phyloP scores from a whole-genome alignment of 1,284 basidiomycete genomes.

The Moesziomyces aphidis region DNA sequence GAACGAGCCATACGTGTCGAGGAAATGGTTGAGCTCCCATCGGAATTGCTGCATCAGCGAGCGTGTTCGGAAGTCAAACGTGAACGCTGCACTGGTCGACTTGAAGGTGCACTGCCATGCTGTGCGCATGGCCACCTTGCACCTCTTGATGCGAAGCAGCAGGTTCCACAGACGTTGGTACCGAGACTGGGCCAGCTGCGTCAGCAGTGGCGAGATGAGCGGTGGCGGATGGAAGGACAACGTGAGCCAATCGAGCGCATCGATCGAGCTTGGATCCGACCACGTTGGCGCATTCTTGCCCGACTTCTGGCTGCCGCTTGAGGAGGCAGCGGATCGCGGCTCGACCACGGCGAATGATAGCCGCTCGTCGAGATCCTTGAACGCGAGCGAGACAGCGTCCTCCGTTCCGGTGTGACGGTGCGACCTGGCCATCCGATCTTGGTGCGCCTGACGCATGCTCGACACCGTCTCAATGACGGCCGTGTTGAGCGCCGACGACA shows the following conservation, averaged over 20 bases:
- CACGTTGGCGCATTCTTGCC: constrained; percentile 23
- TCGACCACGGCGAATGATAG: constrained; percentile 54
- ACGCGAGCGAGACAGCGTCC: constrained; percentile 39
- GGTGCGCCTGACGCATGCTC: constrained; percentile 35
- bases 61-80: constrained; percentile 20
- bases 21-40: constrained; percentile 30
- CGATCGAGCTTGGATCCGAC: constrained; percentile 46
- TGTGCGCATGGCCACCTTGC: constrained; percentile 42
- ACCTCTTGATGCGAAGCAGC: constrained; percentile 49
- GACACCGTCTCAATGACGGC: constrained; percentile 55
- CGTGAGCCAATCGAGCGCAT: constrained; percentile 58
- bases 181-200: constrained; percentile 37
- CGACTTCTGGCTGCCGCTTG: background rate
- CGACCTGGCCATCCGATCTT: constrained; percentile 12
- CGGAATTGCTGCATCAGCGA: constrained; percentile 36
- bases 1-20: constrained; percentile 27
- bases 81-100: constrained; percentile 26
- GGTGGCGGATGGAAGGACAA: constrained; percentile 54
- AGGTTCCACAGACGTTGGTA: constrained; percentile 57
- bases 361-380: constrained; percentile 54
- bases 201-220: constrained; percentile 53
- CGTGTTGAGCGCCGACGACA: constrained; percentile 49
- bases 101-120: constrained; percentile 31
- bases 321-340: constrained; percentile 14
- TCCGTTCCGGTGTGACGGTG: constrained; percentile 7